Conservation (phyloP, 208 protist genomes). For the Naegleria lovaniensis region DNA sequence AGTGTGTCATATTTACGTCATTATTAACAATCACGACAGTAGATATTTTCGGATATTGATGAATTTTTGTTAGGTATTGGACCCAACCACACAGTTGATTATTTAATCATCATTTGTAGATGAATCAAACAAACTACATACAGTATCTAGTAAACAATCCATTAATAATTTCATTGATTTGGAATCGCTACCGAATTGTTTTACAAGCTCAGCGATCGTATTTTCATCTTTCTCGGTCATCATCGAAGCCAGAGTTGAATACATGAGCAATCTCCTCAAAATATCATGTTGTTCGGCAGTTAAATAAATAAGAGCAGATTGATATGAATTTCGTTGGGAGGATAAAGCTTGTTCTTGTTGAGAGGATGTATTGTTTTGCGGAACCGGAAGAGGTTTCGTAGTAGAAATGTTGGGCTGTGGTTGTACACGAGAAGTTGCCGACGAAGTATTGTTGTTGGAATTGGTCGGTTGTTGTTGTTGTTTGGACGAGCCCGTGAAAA, state of each 20-base stretch:
- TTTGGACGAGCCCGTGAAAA: background rate
- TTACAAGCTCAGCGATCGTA: background rate
- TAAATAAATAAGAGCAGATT: background rate
- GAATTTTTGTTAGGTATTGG: too few relatives aligned
- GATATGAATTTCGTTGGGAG: background rate
- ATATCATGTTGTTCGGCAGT: background rate
- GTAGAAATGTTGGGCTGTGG: too few relatives aligned
- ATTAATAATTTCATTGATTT: slow-evolving; percentile 8
- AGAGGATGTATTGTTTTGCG: too few relatives aligned
- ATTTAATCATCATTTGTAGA: too few relatives aligned
- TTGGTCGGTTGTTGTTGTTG: background rate
- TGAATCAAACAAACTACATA: too few relatives aligned
- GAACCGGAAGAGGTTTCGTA: too few relatives aligned
- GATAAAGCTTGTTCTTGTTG: too few relatives aligned
- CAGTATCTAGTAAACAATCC: slow-evolving; percentile 4
- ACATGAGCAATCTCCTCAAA: background rate
- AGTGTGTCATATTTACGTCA: background rate
- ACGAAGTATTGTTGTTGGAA: background rate
- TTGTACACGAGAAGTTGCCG: too few relatives aligned
- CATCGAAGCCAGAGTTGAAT: background rate
- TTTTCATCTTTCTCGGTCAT: background rate
- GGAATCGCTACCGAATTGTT: background rate
- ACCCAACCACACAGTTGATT: too few relatives aligned
- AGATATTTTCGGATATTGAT: too few relatives aligned
- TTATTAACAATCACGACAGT: background rate